Evolutionary conservation across 129 eudicot genomes (phyloP), one percentile per base, ranked within the genome.

Genomic region (Silybum marianum): DNA sequence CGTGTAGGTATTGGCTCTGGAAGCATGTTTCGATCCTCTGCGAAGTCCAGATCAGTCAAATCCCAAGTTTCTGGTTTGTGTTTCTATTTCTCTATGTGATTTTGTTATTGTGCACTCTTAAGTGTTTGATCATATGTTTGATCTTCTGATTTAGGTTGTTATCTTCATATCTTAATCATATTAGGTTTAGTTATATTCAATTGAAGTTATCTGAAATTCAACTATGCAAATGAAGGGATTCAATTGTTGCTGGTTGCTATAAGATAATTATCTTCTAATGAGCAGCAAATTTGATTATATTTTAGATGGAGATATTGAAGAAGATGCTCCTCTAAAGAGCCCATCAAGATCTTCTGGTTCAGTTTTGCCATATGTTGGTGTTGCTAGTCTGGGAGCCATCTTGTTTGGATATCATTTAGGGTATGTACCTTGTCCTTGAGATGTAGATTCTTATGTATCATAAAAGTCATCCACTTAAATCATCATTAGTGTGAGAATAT

Each of bases 351-450:
- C 97, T 48, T 90, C 95, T 71, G 93, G 88, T 84, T 72, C 94
- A 40, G 99, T 95, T 74, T 83, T 89, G 77, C 99, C 97, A 18
- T 95, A 95, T 88, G 99, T 95, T 79, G 98, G 91, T 75, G 97
- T 93, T 80, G 99, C 99, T 84, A 92, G 98, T 81, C 21, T 95
- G 85, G 99, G 99, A 58, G 99, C 99, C 67, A 87, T 95, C 78
- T 83, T 95, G 84, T 95, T 93, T 78, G 99, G 99, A 80, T 95
- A 95, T 89, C 98, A 95, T 86, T 88, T 95, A 75, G 99, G 97
- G 98, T 95, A 95, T 30, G 75, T 5, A 65, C 39, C 30, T 68
- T 40, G 8, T n/a, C n/a, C n/a, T n/a, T n/a, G n/a, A 19, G 12
- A 77, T 42, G 1, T 83, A 83, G 39, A 72, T 18, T 62, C 2